Evolutionary conservation across 768 basidiomycete species (phyloP).

Genomic region (Leccinum aurantiacum): DNA sequence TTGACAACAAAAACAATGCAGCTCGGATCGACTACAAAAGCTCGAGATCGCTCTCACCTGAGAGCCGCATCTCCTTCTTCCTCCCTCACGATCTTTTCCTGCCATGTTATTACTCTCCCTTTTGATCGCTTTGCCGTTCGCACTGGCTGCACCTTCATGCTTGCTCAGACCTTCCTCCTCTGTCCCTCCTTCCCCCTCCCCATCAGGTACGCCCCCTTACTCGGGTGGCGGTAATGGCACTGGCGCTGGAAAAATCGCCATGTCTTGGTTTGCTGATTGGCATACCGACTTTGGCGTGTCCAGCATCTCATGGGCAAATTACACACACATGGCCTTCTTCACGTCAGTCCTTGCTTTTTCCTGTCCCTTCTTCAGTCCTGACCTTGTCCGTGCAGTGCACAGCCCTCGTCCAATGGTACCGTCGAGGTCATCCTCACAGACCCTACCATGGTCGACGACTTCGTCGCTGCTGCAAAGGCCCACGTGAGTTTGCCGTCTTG

Average conservation of each 20-base stretch:
- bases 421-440: conserved; percentile 14
- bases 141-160: conserved; percentile 32
- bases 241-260: conserved; percentile 40
- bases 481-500: conserved; percentile 18
- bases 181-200: background rate
- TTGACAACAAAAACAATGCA: conserved; percentile 18
- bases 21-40: conserved; percentile 13
- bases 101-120: conserved; percentile 28
- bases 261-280: conserved; percentile 74
- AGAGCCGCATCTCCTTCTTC: background rate
- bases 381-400: conserved; percentile 15
- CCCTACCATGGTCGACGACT: conserved; percentile 12
- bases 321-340: conserved; percentile 67
- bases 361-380: background rate
- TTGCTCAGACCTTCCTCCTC: conserved; percentile 14
- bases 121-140: conserved; percentile 24
- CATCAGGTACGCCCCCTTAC: conserved; percentile 7
- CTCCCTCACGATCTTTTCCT: conserved; percentile 18
- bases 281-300: conserved; percentile 48
- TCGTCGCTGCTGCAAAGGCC: conserved; percentile 26
- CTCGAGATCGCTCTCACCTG: background rate
- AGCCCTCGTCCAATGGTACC: conserved; percentile 19
- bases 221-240: conserved; percentile 23
- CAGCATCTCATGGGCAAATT: conserved; percentile 63
- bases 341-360: conserved; percentile 35